Evolutionary conservation across 192 early-diverging fungal species (phyloP).

Genomic region (Backusella parvicylindrica): DNA sequence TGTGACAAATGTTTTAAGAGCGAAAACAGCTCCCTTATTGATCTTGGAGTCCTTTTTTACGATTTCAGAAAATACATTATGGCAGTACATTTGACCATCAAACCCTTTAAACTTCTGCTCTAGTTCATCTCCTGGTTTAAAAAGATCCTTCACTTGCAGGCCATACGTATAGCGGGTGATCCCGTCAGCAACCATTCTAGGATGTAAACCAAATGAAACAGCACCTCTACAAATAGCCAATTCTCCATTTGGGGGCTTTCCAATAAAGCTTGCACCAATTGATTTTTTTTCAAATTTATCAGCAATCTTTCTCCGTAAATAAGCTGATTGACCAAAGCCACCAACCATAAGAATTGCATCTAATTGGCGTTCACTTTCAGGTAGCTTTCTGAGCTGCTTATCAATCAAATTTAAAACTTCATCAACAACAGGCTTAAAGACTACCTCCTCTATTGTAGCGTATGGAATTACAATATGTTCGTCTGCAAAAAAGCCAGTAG

Average conservation of each 20-base stretch:
- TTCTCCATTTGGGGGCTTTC: conserved; percentile 40
- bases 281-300: conserved; percentile 26
- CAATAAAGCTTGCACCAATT: conserved; percentile 37
- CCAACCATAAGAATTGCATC: conserved; percentile 50
- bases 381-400: conserved; percentile 38
- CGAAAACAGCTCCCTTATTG: background rate
- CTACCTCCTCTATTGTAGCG: conserved; percentile 36
- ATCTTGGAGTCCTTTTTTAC: background rate
- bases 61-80: background rate
- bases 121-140: background rate
- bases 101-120: background rate
- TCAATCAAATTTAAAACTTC: conserved; percentile 42
- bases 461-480: conserved; percentile 35
- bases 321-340: conserved; percentile 50
- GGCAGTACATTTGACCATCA: background rate
- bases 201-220: conserved; percentile 45
- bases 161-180: conserved; percentile 45
- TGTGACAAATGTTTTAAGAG: background rate
- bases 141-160: conserved; percentile 37
- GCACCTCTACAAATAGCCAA: conserved; percentile 49
- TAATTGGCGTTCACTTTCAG: conserved; percentile 10
- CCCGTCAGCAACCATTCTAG: conserved; percentile 41
- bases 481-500: conserved; percentile 6
- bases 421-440: conserved; percentile 45
- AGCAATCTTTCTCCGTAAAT: conserved; percentile 40